Evolutionary conservation across 371 early-diverging fungal species (phyloP), one percentile per base, ranked within the genome.

Genomic region (Entomophthora muscae): DNA sequence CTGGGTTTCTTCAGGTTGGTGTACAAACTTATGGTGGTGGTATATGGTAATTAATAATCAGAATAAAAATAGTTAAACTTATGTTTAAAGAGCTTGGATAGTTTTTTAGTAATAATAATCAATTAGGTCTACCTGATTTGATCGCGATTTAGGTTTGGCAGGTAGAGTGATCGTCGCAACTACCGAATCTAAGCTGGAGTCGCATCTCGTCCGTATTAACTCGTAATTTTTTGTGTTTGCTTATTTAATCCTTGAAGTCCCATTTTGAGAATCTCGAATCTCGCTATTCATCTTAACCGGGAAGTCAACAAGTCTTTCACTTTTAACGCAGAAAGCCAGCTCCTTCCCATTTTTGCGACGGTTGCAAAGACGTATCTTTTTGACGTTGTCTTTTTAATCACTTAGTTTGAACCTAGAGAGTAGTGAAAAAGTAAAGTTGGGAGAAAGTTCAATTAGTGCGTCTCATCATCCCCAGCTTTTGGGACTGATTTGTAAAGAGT

Each of bases 121-220:
- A 12, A 33, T 27, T 68, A 85, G 91, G 95, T 89, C 95, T 71
- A 93, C 97, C 23, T 98, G 97, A 96, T 98, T 97, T 74, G 98
- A 98, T 75, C 84, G 97, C 63, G 96, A 97, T 73, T 76, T 98
- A 60, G 81, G 89, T 71, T 74, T 98, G 55, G 95, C 95, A 61
- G 98, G 98, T n/a, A 86, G 95, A 54, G 92, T 93, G 13, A 72
- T 98, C 70, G 84, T 95, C 57, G 78, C 84, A 63, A 74, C 78
- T 27, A 71, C 68, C 12, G 85, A 85, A 54, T 88, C 86, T 52
- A 78, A 75, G 7, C 82, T 78, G 63, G 77, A 78, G 53, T 82
- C 82, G 70, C 81, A 78, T 0, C 77, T 96, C 55, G 88, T 92
- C 57, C 70, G 78, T 33, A 79, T 94, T 55, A 78, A 85, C 62